Evolutionary conservation across 495 filamentous ascomycete species (phyloP).

Genomic region (Penicillium paradoxum): DNA sequence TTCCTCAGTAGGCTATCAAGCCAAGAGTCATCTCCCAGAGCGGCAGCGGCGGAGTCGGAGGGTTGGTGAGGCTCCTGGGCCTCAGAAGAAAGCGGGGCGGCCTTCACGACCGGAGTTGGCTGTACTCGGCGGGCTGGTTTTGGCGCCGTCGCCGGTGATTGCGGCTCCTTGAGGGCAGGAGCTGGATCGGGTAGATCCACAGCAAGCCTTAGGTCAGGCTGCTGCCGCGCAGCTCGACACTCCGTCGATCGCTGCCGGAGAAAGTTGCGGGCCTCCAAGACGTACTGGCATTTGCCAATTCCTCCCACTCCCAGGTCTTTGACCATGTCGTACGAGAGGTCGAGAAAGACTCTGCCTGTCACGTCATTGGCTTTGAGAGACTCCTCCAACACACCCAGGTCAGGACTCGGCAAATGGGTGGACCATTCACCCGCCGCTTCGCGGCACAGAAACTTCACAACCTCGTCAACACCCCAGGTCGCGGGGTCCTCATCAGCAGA

Average conservation of each 20-base stretch:
- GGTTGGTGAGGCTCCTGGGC: no score
- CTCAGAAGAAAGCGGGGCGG: no score
- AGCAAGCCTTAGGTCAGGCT: no score
- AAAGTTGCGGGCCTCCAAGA: constrained; percentile 47
- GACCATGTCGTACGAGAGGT: constrained; percentile 37
- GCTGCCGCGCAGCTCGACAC: no score
- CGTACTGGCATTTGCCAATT: constrained; percentile 40
- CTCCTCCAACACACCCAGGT: constrained; percentile 45
- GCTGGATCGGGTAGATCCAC: no score
- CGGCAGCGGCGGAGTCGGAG: no score
- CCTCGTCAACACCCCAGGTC: constrained; percentile 61
- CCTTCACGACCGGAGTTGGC: no score
- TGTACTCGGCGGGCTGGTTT: no score
- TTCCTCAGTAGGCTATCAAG: constrained; percentile 36
- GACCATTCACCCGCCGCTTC: constrained; percentile 41
- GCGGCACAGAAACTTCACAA: constrained; percentile 61
- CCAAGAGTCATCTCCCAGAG: background rate
- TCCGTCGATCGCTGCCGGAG: no score
- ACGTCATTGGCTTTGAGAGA: constrained; percentile 55
- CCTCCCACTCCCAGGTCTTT: constrained; percentile 48
- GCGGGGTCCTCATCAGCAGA: constrained; percentile 50
- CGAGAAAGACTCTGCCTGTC: constrained; percentile 57
- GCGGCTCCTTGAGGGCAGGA: no score
- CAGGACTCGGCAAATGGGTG: constrained; percentile 39
- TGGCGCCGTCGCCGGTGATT: no score